Base-by-base conservation (phyloP, 192 early-diverging fungal species). In the Podila epigama region DNA sequence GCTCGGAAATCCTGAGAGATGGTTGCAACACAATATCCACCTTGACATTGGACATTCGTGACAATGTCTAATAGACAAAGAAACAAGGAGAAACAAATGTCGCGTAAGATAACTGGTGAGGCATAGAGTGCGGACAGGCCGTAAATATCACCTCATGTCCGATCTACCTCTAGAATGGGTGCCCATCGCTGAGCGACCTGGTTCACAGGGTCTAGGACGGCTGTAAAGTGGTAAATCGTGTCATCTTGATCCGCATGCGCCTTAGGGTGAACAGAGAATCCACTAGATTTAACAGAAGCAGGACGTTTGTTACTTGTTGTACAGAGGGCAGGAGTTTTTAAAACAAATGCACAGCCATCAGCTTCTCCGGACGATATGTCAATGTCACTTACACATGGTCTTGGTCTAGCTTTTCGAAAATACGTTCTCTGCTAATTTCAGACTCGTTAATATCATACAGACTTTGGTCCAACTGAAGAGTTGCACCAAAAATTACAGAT, bases 111-210 rank as follows among this genome's bases (percentile, higher is more conserved):
- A n/a, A n/a, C n/a, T n/a, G n/a, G n/a, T n/a, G n/a, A n/a, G n/a
- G n/a, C n/a, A n/a, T n/a, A n/a, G n/a, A n/a, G n/a, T n/a, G n/a
- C n/a, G n/a, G n/a, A n/a, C n/a, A n/a, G n/a, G n/a, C n/a, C n/a
- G n/a, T n/a, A n/a, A n/a, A n/a, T n/a, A n/a, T n/a, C n/a, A n/a
- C n/a, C n/a, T n/a, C n/a, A n/a, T n/a, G n/a, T 54, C 16, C 31
- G 36, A 79, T 18, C 51, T 61, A 66, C 85, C 63, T 92, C 63
- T n/a, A 98, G 70, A 3, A 98, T 69, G 2, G 90, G 78, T 0
- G 90, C 70, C 85, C 89, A 88, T 65, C 91, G 92, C 70, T 99
- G 97, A 6, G 93, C 93, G 4, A 65, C 55, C 42, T 94, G 88
- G 66, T 88, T 93, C 10, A 92, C 41, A 5, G 97, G 97, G 67